Base-by-base conservation (phyloP, 106 monocot genomes). In the Triglochin maritima region DNA sequence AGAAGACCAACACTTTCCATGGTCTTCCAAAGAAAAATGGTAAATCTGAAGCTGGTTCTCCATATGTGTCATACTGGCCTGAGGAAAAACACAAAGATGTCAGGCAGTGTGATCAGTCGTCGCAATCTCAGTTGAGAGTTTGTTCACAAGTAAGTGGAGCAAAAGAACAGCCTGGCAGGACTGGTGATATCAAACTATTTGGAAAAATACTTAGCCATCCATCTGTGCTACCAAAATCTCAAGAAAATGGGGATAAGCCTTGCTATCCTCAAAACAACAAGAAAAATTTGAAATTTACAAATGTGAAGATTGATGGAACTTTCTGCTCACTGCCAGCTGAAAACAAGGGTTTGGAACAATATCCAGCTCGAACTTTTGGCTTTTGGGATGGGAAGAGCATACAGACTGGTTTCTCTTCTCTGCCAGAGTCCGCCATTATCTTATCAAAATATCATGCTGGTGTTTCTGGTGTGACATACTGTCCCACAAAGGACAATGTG, bases 141-240 rank as follows among this genome's bases (percentile, higher is more conserved):
- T 67, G 60, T 63, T 66, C 75, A 17, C 74, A 58, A 61, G 65
- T 59, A 57, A 15, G 46, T 60, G 49, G 42, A 15, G 42, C 65
- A 48, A 81, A 71, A 7, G 75, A 63, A 59, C 79, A 79, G 57
- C 54, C 54, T 57, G 49, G 69, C 13, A 71, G 76, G 49, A 70
- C 75, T 6, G 84, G 89, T 63, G 87, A 95, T 73, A 80, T 90
- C 54, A 95, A 90, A 75, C 66, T 95, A 59, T 95, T 95, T 68
- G 95, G 95, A 43, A 74, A 85, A 73, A 85, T 90, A 63, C 83
- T 95, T 7, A 85, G 63, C 47, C 79, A 87, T 68, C 78, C 81
- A 17, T 71, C 69, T 16, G 57, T 76, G 0, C 45, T 45, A 49
- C 79, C 67, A 16, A 81, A 78, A 50, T 29, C 66, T 57, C 12